Base-by-base conservation (phyloP, 176 grass and related monocot genomes). In the Phyllostachys edulis region DNA sequence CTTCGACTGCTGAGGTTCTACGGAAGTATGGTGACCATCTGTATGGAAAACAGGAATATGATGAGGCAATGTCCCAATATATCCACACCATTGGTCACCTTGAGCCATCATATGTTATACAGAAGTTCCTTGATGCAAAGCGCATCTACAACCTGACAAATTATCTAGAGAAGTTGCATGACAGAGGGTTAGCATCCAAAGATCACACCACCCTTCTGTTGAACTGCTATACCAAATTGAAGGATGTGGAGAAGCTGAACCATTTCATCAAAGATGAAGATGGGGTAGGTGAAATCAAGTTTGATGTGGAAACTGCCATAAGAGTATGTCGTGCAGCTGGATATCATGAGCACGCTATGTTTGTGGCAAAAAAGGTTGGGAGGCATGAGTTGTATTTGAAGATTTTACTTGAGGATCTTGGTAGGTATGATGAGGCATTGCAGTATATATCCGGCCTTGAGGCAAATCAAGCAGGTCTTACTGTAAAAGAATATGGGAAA, bases 301-400 rank as follows among this genome's bases (percentile, higher is more conserved):
- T 99, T 89, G 93, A 99, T 88, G 93, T 96, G 83, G 96, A 99
- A 80, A 96, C 96, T 90, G 96, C 93, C 14, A 94, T 96, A 84
- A 99, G 93, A 87, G 96, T 96, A 68, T 99, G 96, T 14, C 91
- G 93, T 78, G 88, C 93, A 63, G 93, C 91, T 79, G 93, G 96
- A 85, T 99, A 99, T 87, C 96, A 96, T 88, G 96, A 99, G 60
- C 93, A 99, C 57, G 96, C 96, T 41, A 88, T 99, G 89, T 96
- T 96, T 89, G 93, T 99, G 49, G 91, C 96, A n/a, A 99, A 84
- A 85, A 99, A 99, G 84, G 88, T 90, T 86, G 96, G 92, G 76
- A 84, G 91, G 68, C 96, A 96, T 95, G 93, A 99, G 69, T 87
- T 92, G 90, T 99, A 99, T 80, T 89, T 99, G 76, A 99, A 99